Base-by-base conservation (phyloP, 2,329 filamentous ascomycete species). In the Nectriaceae sp. region DNA sequence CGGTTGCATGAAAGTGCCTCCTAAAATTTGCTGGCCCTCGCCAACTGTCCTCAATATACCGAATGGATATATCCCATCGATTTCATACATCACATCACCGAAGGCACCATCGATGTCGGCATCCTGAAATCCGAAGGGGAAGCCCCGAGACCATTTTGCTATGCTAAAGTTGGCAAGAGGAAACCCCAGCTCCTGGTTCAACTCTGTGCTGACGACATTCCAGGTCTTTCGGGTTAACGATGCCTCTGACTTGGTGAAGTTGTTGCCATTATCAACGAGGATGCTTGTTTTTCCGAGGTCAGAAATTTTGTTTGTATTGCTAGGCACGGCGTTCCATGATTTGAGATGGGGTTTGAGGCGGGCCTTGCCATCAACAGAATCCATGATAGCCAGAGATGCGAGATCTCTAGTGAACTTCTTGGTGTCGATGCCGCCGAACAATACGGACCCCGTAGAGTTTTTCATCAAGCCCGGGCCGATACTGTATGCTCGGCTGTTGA, bases 231-330 rank as follows among this genome's bases (percentile, higher is more conserved):
- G 38, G 16, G 39, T 43, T 5, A 50, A 18, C 78, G 68, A 3
- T 84, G 84, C 3, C 16, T 42, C n/a, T 3, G 89, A 75, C 57
- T 84, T 82, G 61, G 78, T 84, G 49, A 87, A 70, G 33, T 79
- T 85, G 47, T 79, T 83, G 46, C 85, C 85, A 5, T 79, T 82
- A 65, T 86, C 83, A 24, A 87, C 74, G 26, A 84, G 72, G 18
- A 78, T 77, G 43, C 56, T 59, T 41, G 54, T 47, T 37, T 59
- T 57, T 35, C 46, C 35, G 29, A 83, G 72, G n/a, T 78, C 76
- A 38, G 73, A 66, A 13, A 72, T 53, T 18, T 72, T 66, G 18
- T 65, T 68, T 26, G 52, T 55, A 40, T 60, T 59, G 22, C 50
- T 46, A 22, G 59, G 57, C 44, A 58, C 68, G 49, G 63, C 49